phyloP scores from a whole-genome alignment of 2,329 filamentous ascomycete genomes.

The Oidium heveae region DNA sequence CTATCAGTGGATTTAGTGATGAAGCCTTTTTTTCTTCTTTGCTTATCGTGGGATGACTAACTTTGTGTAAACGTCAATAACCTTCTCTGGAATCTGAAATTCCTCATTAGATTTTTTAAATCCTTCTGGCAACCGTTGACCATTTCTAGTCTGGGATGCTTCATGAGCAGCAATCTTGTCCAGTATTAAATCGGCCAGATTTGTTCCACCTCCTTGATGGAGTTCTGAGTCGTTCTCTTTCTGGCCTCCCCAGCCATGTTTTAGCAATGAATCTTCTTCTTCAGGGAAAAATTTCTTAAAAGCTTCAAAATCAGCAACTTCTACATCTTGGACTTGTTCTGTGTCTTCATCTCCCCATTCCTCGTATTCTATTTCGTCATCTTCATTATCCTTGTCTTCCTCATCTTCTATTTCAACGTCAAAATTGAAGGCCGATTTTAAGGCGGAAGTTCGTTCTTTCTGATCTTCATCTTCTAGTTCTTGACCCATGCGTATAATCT shows the following conservation, averaged over 20 bases:
- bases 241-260: conserved; percentile 11
- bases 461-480: conserved; percentile 68
- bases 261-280: conserved; percentile 23
- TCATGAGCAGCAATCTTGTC: conserved; percentile 88
- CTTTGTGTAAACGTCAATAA: conserved; percentile 85
- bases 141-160: conserved; percentile 28
- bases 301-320: conserved; percentile 50
- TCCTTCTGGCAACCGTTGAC: conserved; percentile 10
- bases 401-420: conserved; percentile 44
- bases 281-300: conserved; percentile 75
- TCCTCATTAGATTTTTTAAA: conserved; percentile 39
- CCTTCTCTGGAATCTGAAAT: conserved; percentile 68
- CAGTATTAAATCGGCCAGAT: conserved; percentile 78
- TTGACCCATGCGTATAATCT: conserved; percentile 73
- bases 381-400: conserved; percentile 22
- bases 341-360: conserved; percentile 47
- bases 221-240: conserved; percentile 16
- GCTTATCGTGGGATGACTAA: conserved; percentile 15
- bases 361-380: conserved; percentile 20
- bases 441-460: conserved; percentile 18
- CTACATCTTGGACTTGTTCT: conserved; percentile 34
- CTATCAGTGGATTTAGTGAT: conserved; percentile 50
- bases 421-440: conserved; percentile 51
- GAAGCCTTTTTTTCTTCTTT: conserved; percentile 3
- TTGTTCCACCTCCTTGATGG: no score